These are phyloP conservation scores for Moringa oleifera DNA, from an alignment of 345 rosid genomes.

Conservation along the genomic window DNA sequence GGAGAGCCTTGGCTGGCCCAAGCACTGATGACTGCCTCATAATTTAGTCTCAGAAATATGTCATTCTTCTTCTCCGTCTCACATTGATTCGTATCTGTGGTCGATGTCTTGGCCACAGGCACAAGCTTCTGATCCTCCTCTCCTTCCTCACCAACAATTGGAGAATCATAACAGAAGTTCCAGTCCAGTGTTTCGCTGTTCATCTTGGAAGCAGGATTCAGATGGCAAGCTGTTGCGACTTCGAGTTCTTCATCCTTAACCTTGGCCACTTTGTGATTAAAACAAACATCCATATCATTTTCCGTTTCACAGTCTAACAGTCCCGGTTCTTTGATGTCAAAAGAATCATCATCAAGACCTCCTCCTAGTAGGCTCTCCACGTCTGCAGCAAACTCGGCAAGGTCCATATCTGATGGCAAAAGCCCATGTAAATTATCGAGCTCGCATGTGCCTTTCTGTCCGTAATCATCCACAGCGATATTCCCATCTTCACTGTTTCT, in stretches of 20 bases:
- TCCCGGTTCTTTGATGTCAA: constrained; percentile 15
- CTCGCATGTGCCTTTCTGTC: constrained; percentile 8
- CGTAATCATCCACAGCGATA: constrained; percentile 12
- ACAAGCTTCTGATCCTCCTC: not conserved
- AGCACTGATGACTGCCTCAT: constrained; percentile 41
- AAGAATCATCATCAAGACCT: constrained; percentile 18
- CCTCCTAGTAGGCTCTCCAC: constrained; percentile 36
- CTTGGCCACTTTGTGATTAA: constrained; percentile 8
- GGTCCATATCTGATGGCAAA: constrained; percentile 42
- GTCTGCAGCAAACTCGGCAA: constrained; percentile 42
- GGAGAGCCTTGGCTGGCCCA: constrained; percentile 50
- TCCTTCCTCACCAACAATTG: constrained; percentile 1
- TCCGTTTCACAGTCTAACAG: constrained; percentile 19
- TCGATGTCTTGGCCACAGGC: not conserved
- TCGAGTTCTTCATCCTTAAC: constrained; percentile 31
- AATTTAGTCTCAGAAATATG: constrained; percentile 37
- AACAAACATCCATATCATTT: constrained; percentile 1
- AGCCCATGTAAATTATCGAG: constrained; percentile 25
- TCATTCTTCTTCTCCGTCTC: constrained; percentile 19
- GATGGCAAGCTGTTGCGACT: not conserved
- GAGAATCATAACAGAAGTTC: constrained; percentile 21
- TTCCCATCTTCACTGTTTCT: constrained; percentile 13
- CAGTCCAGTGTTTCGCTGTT: constrained; percentile 3
- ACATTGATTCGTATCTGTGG: not conserved
- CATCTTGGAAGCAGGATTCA: not conserved